These are phyloP conservation scores for Marsdenia floribunda DNA, from an alignment of 257 asterid genomes.

Conservation along the genomic window DNA sequence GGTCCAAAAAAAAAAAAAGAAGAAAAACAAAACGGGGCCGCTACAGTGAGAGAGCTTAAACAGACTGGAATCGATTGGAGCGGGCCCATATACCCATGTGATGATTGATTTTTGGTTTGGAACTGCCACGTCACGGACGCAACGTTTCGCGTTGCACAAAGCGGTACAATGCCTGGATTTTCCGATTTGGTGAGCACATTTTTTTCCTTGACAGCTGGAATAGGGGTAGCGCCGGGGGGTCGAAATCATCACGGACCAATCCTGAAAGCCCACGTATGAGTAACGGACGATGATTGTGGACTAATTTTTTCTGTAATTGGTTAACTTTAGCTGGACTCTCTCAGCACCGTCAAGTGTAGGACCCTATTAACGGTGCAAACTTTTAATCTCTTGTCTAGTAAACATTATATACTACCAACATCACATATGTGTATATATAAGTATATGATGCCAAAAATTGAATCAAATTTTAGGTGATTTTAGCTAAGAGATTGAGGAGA, in stretches of 20 bases:
- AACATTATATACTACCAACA: background rate
- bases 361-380: slow-evolving; percentile 9
- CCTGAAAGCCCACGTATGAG: slow-evolving; percentile 13
- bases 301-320: background rate
- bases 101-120: slow-evolving; percentile 13
- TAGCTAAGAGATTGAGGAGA: too few relatives aligned
- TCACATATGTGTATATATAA: background rate
- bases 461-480: too few relatives aligned
- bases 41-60: slow-evolving; percentile 14
- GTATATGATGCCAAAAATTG: too few relatives aligned
- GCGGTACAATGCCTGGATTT: background rate
- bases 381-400: background rate
- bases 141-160: background rate
- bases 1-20: slow-evolving; percentile 24
- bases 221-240: slow-evolving; percentile 14
- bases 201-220: slow-evolving; percentile 35
- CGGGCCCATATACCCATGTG: slow-evolving; percentile 49
- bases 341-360: slow-evolving; percentile 24
- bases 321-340: slow-evolving; percentile 21
- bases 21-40: slow-evolving; percentile 15
- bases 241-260: slow-evolving; percentile 3
- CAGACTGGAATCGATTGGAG: slow-evolving; percentile 36
- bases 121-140: slow-evolving; percentile 35
- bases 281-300: slow-evolving; percentile 29
- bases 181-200: slow-evolving; percentile 4